Conservation (phyloP, 805 yeast genomes). For the Kurtzmaniella cleridarum region DNA sequence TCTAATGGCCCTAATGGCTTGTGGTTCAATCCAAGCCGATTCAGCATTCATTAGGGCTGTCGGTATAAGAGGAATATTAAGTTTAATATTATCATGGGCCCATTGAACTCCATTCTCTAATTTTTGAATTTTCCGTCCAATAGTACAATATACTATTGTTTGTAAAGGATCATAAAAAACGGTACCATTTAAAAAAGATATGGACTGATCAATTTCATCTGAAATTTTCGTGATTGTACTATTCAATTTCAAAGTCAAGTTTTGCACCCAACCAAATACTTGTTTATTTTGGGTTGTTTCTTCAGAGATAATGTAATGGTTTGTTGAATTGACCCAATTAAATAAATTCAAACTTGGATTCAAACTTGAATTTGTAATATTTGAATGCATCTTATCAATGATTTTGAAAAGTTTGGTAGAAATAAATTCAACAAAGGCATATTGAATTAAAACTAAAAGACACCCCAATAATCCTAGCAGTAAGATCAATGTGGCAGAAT, state of each 20-base stretch:
- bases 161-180: slow-evolving; percentile 64
- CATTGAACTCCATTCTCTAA: slow-evolving; percentile 74
- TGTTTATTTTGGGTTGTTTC: slow-evolving; percentile 55
- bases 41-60: neutral
- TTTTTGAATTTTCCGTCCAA: slow-evolving; percentile 64
- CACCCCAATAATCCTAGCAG: slow-evolving; percentile 56
- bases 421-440: slow-evolving; percentile 33
- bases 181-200: slow-evolving; percentile 8
- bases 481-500: slow-evolving; percentile 45
- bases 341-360: slow-evolving; percentile 3
- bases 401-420: neutral
- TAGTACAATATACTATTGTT: slow-evolving; percentile 70
- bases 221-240: slow-evolving; percentile 37
- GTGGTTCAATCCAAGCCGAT: slow-evolving; percentile 5
- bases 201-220: neutral
- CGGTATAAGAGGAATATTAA: slow-evolving; percentile 51
- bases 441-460: slow-evolving; percentile 50
- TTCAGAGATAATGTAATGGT: slow-evolving; percentile 43
- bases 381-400: neutral
- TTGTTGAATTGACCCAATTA: slow-evolving; percentile 33
- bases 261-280: slow-evolving; percentile 60
- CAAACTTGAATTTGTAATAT: neutral
- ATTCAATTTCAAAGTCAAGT: slow-evolving; percentile 55
- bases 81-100: slow-evolving; percentile 60
- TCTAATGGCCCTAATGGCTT: neutral